Conservation (phyloP, 169 alveolate genomes). For the Plasmodium sp. region DNA sequence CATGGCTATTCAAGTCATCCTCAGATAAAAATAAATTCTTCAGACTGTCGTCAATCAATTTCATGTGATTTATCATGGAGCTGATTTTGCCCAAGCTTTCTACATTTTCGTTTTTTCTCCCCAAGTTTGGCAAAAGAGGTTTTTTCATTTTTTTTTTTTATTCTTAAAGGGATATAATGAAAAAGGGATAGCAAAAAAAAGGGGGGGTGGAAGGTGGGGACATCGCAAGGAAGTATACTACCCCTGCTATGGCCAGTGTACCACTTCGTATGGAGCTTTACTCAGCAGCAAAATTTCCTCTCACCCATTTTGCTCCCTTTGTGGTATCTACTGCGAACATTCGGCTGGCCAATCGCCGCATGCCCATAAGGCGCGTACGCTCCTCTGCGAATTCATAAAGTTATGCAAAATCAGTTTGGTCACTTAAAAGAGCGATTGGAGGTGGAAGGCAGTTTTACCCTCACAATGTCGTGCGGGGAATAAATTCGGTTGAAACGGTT, state of each 20-base stretch:
- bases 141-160: conserved; percentile 29
- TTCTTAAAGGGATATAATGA: background rate
- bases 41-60: conserved; percentile 41
- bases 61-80: conserved; percentile 59
- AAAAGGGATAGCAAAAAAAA: background rate
- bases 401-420: background rate
- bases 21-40: conserved; percentile 39
- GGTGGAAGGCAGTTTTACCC: background rate
- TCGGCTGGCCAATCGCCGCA: background rate
- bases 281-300: background rate
- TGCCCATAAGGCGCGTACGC: background rate
- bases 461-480: background rate
- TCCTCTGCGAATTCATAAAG: background rate
- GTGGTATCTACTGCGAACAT: background rate
- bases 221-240: background rate
- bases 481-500: background rate
- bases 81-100: conserved; percentile 42
- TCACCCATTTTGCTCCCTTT: background rate
- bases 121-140: conserved; percentile 1
- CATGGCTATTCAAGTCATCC: conserved; percentile 39
- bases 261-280: background rate
- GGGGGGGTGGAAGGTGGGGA: background rate
- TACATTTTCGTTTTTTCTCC: conserved; percentile 35
- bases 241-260: background rate
- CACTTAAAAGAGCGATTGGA: background rate